Conservation (phyloP, 345 rosid genomes). For the Dipteronia sinensis region DNA sequence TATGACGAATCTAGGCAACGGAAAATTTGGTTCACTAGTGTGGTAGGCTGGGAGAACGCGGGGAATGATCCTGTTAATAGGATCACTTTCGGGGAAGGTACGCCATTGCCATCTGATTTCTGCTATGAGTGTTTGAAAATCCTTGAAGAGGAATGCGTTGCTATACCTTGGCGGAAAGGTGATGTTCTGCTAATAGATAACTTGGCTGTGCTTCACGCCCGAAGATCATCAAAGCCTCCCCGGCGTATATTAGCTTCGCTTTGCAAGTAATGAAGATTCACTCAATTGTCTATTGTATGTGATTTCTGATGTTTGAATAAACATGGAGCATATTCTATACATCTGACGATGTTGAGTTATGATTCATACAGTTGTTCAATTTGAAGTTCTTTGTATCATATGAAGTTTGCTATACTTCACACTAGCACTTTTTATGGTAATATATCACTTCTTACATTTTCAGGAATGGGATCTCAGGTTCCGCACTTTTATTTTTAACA, state of each 20-base stretch:
- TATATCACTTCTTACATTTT: too few species aligned
- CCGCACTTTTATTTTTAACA: too few species aligned
- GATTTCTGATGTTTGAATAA: neutral
- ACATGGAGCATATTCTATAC: too few species aligned
- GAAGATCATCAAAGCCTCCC: constrained; percentile 68
- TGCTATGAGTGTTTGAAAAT: constrained; percentile 60
- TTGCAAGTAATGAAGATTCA: constrained; percentile 47
- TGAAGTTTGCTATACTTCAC: too few species aligned
- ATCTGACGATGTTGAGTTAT: too few species aligned
- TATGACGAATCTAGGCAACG: constrained; percentile 60
- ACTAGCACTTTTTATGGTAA: too few species aligned
- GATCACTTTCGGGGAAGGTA: constrained; percentile 71
- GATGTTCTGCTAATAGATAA: constrained; percentile 76
- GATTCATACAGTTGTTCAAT: too few species aligned
- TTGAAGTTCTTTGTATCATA: too few species aligned
- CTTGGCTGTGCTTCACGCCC: constrained; percentile 82
- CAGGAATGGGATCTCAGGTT: too few species aligned
- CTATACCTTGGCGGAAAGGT: constrained; percentile 87
- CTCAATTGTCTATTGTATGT: neutral
- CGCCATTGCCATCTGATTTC: constrained; percentile 59
- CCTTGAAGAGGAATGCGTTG: constrained; percentile 77
- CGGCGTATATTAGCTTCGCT: constrained; percentile 83
- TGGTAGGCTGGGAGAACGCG: constrained; percentile 86
- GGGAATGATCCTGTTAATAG: constrained; percentile 75
- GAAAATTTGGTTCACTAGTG: constrained; percentile 86